A percentile compares a stretch with the other conserved stretches of the same genome.
Evolutionary conservation across 2,329 filamentous ascomycete genomes (phyloP).

Genomic region (Aspergillus fumigatiaffinis): DNA sequence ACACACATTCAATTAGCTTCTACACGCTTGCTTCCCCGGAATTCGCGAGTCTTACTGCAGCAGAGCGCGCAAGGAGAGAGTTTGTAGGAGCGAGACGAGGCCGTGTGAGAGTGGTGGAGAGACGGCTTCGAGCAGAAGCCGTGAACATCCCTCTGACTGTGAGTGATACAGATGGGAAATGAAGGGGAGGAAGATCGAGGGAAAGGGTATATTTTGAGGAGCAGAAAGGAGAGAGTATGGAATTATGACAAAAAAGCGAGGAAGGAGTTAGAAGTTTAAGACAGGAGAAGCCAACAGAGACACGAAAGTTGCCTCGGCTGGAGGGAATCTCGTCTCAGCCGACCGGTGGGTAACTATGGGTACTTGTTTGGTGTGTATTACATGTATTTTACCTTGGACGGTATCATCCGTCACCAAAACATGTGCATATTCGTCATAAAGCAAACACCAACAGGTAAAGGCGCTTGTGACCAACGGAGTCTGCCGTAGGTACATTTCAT

Average conservation of each 20-base stretch:
- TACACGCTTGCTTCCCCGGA: not conserved
- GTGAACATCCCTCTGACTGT: slow-evolving; percentile 40
- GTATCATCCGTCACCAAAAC: not conserved
- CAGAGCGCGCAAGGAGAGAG: slow-evolving; percentile 31
- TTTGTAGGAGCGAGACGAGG: slow-evolving; percentile 32
- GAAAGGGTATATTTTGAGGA: slow-evolving; percentile 7
- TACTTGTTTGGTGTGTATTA: not conserved
- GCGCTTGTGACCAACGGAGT: not conserved
- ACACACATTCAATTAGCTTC: slow-evolving; percentile 8
- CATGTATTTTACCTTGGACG: not conserved
- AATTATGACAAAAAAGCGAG: slow-evolving; percentile 5
- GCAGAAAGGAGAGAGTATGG: slow-evolving; percentile 7
- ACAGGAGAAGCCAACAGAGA: not conserved
- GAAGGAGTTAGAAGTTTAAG: not conserved
- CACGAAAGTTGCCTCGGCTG: slow-evolving; percentile 14
- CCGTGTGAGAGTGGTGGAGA: slow-evolving; percentile 38
- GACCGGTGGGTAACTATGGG: slow-evolving; percentile 10
- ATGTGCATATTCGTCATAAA: not conserved
- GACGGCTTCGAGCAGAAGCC: slow-evolving; percentile 41
- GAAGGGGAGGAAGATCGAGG: slow-evolving; percentile 7
- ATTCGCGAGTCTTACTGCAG: slow-evolving; percentile 23
- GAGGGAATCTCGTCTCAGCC: slow-evolving; percentile 10
- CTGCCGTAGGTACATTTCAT: not conserved
- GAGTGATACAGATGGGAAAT: slow-evolving; percentile 7
- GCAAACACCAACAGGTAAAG: not conserved